These are phyloP conservation scores for Blastocystis sp. DNA, from an alignment of 352 stramenopile species.

Conservation along the genomic window DNA sequence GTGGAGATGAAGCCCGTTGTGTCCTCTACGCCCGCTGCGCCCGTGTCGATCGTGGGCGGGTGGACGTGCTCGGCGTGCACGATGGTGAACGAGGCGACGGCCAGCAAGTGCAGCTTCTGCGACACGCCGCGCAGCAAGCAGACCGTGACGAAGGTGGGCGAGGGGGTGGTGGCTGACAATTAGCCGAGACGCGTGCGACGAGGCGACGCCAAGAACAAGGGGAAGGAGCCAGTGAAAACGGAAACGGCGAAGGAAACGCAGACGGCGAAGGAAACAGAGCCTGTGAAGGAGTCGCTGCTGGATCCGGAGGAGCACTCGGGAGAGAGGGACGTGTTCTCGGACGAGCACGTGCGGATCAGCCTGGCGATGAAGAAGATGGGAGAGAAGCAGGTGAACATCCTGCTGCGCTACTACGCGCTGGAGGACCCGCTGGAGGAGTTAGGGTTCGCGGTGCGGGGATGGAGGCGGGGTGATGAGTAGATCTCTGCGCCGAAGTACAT, in stretches of 20 bases:
- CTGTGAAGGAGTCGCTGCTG: slow-evolving; percentile 7
- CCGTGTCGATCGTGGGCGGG: not conserved
- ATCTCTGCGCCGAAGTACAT: slow-evolving; percentile 47
- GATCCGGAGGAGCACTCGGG: not conserved
- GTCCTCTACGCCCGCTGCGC: not conserved
- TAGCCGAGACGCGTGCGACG: slow-evolving; percentile 4
- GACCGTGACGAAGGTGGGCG: not conserved
- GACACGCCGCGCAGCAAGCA: not conserved
- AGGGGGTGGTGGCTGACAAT: not conserved
- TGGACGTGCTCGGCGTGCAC: slow-evolving; percentile 47
- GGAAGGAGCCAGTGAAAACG: not conserved
- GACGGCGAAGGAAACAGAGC: not conserved
- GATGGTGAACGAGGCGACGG: slow-evolving; percentile 11
- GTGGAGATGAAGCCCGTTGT: not conserved
- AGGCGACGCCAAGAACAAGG: not conserved
- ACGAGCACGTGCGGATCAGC: slow-evolving; percentile 11
- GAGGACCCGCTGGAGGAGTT: not conserved
- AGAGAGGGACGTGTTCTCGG: slow-evolving; percentile 11
- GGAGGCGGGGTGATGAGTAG: not conserved
- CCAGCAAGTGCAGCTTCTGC: not conserved
- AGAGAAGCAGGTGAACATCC: not conserved
- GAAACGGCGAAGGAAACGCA: not conserved
- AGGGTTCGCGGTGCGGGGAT: not conserved
- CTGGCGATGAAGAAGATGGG: slow-evolving; percentile 6
- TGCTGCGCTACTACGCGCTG: slow-evolving; percentile 8